Evolutionary conservation across 2,329 filamentous ascomycete genomes (phyloP), one percentile per base, ranked within the genome.

Genomic region (Chaetomium globosum): DNA sequence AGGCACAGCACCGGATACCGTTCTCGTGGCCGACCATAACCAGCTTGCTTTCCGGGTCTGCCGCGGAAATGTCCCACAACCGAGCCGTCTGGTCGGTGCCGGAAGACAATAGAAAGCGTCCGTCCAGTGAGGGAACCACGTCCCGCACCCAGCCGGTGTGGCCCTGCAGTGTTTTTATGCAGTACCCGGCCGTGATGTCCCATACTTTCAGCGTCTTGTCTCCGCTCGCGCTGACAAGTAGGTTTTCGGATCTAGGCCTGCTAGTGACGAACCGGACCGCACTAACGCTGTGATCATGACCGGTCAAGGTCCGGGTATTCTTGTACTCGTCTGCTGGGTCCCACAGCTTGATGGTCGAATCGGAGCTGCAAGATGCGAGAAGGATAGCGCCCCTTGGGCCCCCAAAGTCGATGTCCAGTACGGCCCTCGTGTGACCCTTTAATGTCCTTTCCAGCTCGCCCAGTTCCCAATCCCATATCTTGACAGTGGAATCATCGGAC

Each of bases 381-480:
- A 97, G 81, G 4, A 89, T 92, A 30, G 87, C 87, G 53, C 91
- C 90, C 73, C 89, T 83, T 1, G 92, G 92, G 0, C 93, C 93
- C 49, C 94, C 93, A 78, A 90, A 97, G 74, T 97, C 93, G 36
- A 97, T 86, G 74, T 96, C 93, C 28, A 95, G 80, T 1, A 97
- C 92, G 2, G 92, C 87, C 74, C 90, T 92, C 3, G 92, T 97
- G 74, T 97, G 93, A 1, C 92, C 93, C 75, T 97, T 97, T 64
- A 97, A 85, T 0, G 93, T 97, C 67, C 89, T 82, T 76, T 97
- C 93, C 3, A 96, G 82, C 77, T 97, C 93, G 59, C 94, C 94
- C 28, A 96, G 80, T 73, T 97, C 93, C 90, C 93, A 97, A 74
- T 97, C 93, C 93, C 93, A 97, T 62, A 97, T 93, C 74, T 97